A percentile compares a stretch with the other conserved stretches of the same genome.
These are phyloP conservation scores for Parasitella parasitica DNA, from an alignment of 371 early-diverging fungal genomes.

Conservation along the genomic window DNA sequence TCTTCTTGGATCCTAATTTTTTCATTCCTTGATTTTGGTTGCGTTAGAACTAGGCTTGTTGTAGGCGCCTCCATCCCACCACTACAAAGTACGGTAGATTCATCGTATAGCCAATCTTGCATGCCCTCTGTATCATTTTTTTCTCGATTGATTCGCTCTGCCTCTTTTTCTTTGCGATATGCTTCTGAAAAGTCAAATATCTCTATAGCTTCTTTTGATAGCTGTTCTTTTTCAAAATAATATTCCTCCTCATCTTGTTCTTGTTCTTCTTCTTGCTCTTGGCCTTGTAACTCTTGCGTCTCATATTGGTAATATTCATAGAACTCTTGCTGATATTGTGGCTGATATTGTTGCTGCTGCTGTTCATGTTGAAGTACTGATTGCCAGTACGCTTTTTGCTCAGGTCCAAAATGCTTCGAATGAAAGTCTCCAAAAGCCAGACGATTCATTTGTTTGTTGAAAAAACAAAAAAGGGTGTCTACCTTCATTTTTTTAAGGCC, in stretches of 20 bases:
- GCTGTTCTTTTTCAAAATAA: neutral
- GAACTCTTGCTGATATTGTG: neutral
- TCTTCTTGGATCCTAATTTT: constrained; percentile 25
- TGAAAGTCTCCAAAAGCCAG: constrained; percentile 26
- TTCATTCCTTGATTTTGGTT: neutral
- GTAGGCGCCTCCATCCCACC: constrained; percentile 35
- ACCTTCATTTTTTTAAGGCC: no score
- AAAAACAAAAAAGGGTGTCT: neutral
- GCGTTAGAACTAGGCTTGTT: constrained; percentile 22
- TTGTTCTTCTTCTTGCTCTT: constrained; percentile 4
- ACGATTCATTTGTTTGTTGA: constrained; percentile 11
- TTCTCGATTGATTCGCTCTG: constrained; percentile 8
- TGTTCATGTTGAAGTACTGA: constrained; percentile 1
- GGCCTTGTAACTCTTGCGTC: neutral
- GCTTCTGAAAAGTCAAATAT: constrained; percentile 45
- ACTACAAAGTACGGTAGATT: constrained; percentile 21
- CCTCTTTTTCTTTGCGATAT: constrained; percentile 29
- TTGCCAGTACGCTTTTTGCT: constrained; percentile 20
- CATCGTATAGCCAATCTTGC: constrained; percentile 27
- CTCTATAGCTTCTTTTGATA: constrained; percentile 39
- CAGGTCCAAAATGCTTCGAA: constrained; percentile 24
- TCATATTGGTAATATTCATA: constrained; percentile 2
- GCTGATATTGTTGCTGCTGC: neutral
- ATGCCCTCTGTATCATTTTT: constrained; percentile 16
- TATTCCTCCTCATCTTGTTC: neutral